Conservation (phyloP, 805 yeast species). For the Ogataea zsoltii region DNA sequence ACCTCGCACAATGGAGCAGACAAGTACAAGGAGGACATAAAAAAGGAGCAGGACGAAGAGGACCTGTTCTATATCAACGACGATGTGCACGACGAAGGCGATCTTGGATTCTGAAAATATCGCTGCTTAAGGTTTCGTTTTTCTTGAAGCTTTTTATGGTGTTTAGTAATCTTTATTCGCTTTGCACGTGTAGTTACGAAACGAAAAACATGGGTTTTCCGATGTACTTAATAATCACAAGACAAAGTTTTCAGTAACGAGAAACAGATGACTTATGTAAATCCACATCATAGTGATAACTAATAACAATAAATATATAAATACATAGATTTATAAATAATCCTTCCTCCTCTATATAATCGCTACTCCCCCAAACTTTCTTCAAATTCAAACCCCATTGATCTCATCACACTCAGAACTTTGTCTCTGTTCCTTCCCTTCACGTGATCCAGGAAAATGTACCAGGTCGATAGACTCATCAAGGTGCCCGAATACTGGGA, state of each 20-base stretch:
- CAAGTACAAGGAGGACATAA: neutral
- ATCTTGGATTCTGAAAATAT: constrained; percentile 2
- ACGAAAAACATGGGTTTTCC: neutral
- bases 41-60: neutral
- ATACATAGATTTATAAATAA: neutral
- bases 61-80: constrained; percentile 6
- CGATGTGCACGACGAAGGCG: neutral
- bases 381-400: neutral
- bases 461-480: constrained; percentile 3
- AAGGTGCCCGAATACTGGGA: neutral
- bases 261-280: no score
- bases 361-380: neutral
- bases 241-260: no score
- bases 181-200: neutral
- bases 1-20: neutral
- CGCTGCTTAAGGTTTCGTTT: neutral
- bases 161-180: neutral
- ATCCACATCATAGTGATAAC: neutral
- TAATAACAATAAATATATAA: neutral
- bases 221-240: no score
- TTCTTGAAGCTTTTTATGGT: constrained; percentile 1
- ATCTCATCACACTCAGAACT: neutral
- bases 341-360: neutral
- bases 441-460: neutral
- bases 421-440: neutral